These are phyloP conservation scores for Microbotryum silenes-acaulis DNA, from an alignment of 1,284 basidiomycete species.

Conservation along the genomic window DNA sequence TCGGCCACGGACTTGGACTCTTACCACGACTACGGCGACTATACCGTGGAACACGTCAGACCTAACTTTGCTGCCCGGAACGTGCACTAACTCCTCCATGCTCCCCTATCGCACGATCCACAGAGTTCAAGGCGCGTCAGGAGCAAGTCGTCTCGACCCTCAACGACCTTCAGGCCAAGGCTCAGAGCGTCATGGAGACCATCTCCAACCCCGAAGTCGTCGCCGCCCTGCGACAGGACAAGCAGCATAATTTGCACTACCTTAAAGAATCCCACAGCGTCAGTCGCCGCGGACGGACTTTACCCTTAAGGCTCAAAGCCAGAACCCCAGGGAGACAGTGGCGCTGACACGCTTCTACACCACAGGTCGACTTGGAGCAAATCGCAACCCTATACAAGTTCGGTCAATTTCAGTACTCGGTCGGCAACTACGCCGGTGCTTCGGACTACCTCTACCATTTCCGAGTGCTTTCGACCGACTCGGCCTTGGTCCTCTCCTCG, in stretches of 20 bases:
- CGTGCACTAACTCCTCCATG: neutral
- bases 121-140: conserved; percentile 76
- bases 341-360: neutral
- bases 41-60: too few species aligned
- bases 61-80: too few species aligned
- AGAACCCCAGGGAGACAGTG: neutral
- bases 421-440: conserved; percentile 90
- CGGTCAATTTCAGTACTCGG: conserved; percentile 95
- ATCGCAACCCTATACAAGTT: conserved; percentile 95
- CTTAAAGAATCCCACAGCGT: conserved; percentile 90
- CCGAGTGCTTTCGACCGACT: conserved; percentile 89
- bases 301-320: neutral
- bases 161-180: conserved; percentile 76
- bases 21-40: too few species aligned
- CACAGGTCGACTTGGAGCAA: conserved; percentile 81
- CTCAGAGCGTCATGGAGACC: conserved; percentile 85
- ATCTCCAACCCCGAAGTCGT: conserved; percentile 95
- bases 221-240: conserved; percentile 82
- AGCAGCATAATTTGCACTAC: conserved; percentile 90
- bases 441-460: conserved; percentile 98
- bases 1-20: too few species aligned
- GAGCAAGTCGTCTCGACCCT: conserved; percentile 64
- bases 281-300: conserved; percentile 37
- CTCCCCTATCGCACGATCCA: neutral
- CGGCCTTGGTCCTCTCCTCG: conserved; percentile 82